Conservation (phyloP, 2,329 filamentous ascomycete genomes). For the Sporothrix pseudoabietina region DNA sequence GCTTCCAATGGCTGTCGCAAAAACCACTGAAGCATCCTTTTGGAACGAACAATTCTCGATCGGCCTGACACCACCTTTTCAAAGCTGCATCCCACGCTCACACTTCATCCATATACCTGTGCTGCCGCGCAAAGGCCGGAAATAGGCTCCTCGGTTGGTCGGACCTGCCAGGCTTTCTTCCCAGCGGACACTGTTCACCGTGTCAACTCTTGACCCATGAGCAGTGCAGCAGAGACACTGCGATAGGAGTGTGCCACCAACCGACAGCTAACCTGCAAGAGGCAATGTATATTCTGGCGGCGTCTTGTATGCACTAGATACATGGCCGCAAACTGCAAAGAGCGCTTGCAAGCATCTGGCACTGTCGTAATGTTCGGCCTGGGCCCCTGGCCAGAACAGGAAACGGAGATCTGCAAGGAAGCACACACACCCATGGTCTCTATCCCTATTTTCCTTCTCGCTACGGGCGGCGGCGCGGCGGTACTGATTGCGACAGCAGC, state of each 20-base stretch:
- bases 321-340: not conserved
- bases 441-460: not conserved
- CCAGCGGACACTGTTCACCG: conserved; percentile 3
- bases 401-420: conserved; percentile 24
- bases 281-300: conserved; percentile 13
- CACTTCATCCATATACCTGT: not conserved
- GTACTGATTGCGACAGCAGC: conserved; percentile 15
- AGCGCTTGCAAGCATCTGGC: not conserved
- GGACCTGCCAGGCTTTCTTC: not conserved
- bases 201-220: not conserved
- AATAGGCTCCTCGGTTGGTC: conserved; percentile 10
- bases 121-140: not conserved
- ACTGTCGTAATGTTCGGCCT: not conserved
- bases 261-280: not conserved
- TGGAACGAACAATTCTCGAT: not conserved
- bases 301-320: not conserved
- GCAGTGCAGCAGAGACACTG: not conserved
- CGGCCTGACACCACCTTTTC: not conserved
- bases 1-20: not conserved
- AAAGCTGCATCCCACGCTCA: not conserved
- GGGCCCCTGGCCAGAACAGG: conserved; percentile 11
- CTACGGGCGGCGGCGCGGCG: not conserved
- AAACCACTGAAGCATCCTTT: no score
- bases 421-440: not conserved
- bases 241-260: not conserved